phyloP scores from a whole-genome alignment of 169 alveolate species.

The Plasmodium sp. region DNA sequence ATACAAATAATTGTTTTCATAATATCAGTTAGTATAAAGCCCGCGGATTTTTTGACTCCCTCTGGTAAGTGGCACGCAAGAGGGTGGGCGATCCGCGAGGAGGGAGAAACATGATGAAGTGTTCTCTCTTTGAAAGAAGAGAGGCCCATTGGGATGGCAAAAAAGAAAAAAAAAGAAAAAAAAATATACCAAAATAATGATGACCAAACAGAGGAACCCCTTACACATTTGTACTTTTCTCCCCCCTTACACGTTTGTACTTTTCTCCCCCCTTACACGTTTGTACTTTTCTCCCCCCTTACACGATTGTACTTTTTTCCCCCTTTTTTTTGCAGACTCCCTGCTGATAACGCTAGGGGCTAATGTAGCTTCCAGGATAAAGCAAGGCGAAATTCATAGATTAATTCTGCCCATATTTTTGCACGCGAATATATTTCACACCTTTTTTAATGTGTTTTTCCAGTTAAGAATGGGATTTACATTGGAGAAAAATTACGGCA shows the following conservation, averaged over 20 bases:
- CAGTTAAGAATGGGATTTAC: slow-evolving; percentile 87
- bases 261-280: neutral
- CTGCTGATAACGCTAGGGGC: slow-evolving; percentile 81
- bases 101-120: neutral
- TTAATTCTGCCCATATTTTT: slow-evolving; percentile 84
- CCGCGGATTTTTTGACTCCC: slow-evolving; percentile 66
- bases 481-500: slow-evolving; percentile 86
- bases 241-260: neutral
- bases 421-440: slow-evolving; percentile 87
- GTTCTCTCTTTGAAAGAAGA: neutral
- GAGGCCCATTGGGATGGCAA: neutral
- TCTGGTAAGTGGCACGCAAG: slow-evolving; percentile 29
- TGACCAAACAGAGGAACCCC: neutral
- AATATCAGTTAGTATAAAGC: slow-evolving; percentile 50
- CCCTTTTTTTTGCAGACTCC: slow-evolving; percentile 70
- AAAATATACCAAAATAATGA: neutral
- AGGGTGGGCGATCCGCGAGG: neutral
- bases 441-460: slow-evolving; percentile 87
- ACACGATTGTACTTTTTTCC: slow-evolving; percentile 1
- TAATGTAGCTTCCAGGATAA: slow-evolving; percentile 81
- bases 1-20: slow-evolving; percentile 76
- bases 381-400: slow-evolving; percentile 88
- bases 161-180: neutral
- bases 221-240: neutral
- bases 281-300: neutral